These are phyloP conservation scores for Epichloe aotearoae DNA, from an alignment of 2,329 filamentous ascomycete genomes.

Conservation along the genomic window DNA sequence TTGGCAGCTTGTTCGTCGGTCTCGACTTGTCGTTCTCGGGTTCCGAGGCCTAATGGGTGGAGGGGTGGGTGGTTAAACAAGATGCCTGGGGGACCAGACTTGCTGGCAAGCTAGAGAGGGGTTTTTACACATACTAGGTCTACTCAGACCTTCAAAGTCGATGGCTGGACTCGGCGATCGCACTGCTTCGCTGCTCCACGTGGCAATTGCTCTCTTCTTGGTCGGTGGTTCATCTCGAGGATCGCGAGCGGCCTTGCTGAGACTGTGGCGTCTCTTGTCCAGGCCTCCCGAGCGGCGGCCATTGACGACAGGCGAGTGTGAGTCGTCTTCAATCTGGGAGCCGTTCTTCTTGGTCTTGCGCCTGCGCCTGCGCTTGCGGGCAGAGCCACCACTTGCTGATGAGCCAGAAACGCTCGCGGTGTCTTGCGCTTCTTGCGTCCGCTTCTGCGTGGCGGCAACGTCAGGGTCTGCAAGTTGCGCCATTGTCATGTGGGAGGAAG, in stretches of 20 bases:
- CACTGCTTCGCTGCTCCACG: constrained; percentile 6
- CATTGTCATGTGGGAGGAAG: constrained; percentile 10
- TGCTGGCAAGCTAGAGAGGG: too few relatives aligned
- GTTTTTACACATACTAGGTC: constrained; percentile 32
- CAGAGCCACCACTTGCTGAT: constrained; percentile 17
- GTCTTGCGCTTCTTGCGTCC: constrained; percentile 11
- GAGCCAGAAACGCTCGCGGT: constrained; percentile 15
- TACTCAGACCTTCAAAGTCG: constrained; percentile 48
- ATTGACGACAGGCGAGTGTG: constrained; percentile 13
- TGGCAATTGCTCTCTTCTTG: constrained; percentile 21
- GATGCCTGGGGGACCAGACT: too few relatives aligned
- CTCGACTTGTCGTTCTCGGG: constrained; percentile 48
- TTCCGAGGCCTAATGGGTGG: constrained; percentile 41
- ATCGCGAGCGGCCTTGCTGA: constrained; percentile 49
- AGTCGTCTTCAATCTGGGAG: constrained; percentile 8
- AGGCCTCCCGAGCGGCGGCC: constrained; percentile 18
- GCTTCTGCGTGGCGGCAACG: constrained; percentile 17
- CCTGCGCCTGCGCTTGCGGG: constrained; percentile 13
- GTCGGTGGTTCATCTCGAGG: constrained; percentile 38
- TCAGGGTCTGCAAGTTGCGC: constrained; percentile 15
- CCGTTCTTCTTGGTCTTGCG: constrained; percentile 16
- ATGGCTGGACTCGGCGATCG: constrained; percentile 40
- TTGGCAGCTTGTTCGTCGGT: constrained; percentile 27
- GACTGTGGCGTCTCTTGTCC: constrained; percentile 35
- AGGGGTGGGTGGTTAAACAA: too few relatives aligned